Percentiles rank a stretch among this genome's conserved stretches.
phyloP scores from a whole-genome alignment of 192 early-diverging fungal genomes.

The Entomortierella beljakovae region DNA sequence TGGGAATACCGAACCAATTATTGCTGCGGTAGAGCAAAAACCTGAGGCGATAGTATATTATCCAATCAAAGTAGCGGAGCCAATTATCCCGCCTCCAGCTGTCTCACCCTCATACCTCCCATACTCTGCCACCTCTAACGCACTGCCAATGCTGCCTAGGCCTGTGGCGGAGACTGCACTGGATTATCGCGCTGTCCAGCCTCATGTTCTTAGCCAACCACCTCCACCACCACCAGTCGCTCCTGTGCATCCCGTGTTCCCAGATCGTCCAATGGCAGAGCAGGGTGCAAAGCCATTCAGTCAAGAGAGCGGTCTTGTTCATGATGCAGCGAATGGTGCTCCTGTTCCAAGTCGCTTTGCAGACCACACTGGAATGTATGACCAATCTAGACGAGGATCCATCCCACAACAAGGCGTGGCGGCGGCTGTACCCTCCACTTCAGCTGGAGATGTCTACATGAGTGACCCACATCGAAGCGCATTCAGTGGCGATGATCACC shows the following conservation, averaged over 20 bases:
- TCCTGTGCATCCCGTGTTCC: conserved; percentile 3
- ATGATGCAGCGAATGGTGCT: conserved; percentile 3
- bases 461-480: conserved; percentile 13
- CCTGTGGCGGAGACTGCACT: background rate
- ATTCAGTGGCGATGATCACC: conserved; percentile 11
- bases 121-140: background rate
- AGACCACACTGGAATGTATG: background rate
- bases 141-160: background rate
- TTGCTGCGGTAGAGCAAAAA: background rate
- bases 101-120: conserved; percentile 49
- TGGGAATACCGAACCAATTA: background rate
- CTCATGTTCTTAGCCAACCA: background rate
- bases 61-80: background rate
- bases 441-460: conserved; percentile 5
- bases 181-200: conserved; percentile 11
- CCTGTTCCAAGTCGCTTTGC: conserved; percentile 1
- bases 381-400: conserved; percentile 8
- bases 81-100: conserved; percentile 15
- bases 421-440: background rate
- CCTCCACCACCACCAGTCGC: conserved; percentile 19
- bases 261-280: background rate
- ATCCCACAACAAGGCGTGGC: conserved; percentile 5
- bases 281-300: background rate
- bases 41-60: conserved; percentile 1
- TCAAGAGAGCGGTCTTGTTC: background rate